Base-by-base conservation (phyloP, 495 filamentous ascomycete genomes). In the Cairneyella variabilis region DNA sequence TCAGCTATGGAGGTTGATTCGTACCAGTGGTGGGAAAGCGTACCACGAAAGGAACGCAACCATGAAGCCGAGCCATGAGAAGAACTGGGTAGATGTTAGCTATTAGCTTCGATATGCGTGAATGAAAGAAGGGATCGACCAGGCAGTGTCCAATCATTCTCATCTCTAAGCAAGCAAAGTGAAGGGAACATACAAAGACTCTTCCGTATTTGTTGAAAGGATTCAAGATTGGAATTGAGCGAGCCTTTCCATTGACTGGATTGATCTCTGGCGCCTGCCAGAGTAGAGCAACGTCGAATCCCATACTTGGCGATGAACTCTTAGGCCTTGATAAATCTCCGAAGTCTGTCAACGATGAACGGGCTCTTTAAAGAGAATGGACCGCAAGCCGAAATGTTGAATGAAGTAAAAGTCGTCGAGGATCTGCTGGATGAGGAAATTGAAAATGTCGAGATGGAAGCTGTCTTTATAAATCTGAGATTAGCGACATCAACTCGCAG, bases 1-100 rank as follows among this genome's bases (percentile, higher is more conserved):
- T 6, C 37, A 34, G 10, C 6, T 40, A 40, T 86, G 89, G 50
- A 18, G 16, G 17, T 9, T 40, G 8, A 40, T 5, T 11, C 17
- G 8, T 40, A 12, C 10, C 72, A 93, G 65, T 60, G 89, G 89
- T 49, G 89, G 88, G 71, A 91, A 92, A 1, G 89, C 82, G 44
- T 63, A 63, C 87, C 92, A 97, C 2, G 89, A 92, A 70, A 90
- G 86, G 73, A 97, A 97, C 18, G 91, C 90, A 52, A 97, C 82
- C 84, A 97, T 89, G 72, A 97, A 97, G 8, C 92, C 92, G 43
- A 90, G 79, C 86, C 91, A 96, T 0, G 90, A 89, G 71, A 97
- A 96, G 76, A 90, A 90, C 44, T 47, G 44, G 6, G n/a, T 2
- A 14, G 18, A n/a, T 16, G 17, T 47, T 47, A 47, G 44, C 25